Evolutionary conservation across 768 basidiomycete genomes (phyloP).

Genomic region (Gloeopeniophorella convolvens): DNA sequence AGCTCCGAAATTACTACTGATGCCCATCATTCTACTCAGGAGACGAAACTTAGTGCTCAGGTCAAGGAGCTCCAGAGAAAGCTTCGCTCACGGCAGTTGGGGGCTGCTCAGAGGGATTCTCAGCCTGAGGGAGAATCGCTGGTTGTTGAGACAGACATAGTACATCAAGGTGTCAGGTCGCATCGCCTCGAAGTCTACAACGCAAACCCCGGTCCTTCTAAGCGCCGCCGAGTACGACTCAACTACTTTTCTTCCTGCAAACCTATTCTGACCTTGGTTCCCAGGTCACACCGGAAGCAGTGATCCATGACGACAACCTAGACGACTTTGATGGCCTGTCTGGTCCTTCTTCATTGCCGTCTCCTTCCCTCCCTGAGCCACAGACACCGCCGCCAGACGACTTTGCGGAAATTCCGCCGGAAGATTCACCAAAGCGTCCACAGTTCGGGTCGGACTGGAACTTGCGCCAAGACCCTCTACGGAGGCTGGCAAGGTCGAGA

Average conservation of each 20-base stretch:
- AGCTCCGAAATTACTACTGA: too few relatives aligned
- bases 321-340: not conserved
- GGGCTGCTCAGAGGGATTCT: too few relatives aligned
- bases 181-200: constrained; percentile 8
- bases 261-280: too few relatives aligned
- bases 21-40: not conserved
- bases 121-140: constrained; percentile 10
- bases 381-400: not conserved
- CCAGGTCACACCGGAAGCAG: not conserved
- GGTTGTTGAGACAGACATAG: not conserved
- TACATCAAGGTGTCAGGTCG: not conserved
- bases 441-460: constrained; percentile 16
- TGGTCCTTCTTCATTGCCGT: not conserved
- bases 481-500: not conserved
- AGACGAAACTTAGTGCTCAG: constrained; percentile 8
- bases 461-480: not conserved
- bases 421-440: not conserved
- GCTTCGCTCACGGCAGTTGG: not conserved
- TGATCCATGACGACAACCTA: not conserved
- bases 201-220: not conserved
- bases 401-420: not conserved
- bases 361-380: not conserved
- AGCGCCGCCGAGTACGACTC: not conserved
- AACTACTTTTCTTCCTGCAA: not conserved
- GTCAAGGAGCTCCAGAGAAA: constrained; percentile 8